These are phyloP conservation scores for Colletotrichum sp. DNA, from an alignment of 2,329 filamentous ascomycete genomes.

Conservation along the genomic window DNA sequence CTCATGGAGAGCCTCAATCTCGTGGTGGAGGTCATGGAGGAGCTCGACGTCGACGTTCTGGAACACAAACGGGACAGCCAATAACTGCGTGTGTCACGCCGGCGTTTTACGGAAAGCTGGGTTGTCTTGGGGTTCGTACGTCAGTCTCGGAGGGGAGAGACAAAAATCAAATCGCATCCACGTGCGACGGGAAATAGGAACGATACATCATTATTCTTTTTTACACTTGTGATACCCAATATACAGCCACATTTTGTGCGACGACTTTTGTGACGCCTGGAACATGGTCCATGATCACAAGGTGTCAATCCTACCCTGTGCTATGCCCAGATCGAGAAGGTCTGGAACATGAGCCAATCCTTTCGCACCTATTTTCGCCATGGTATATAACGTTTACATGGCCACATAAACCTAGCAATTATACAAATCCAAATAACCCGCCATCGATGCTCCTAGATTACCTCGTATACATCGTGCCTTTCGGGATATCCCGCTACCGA, in stretches of 20 bases:
- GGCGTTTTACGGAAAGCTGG: background rate
- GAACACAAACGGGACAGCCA: conserved; percentile 27
- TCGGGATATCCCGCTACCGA: background rate
- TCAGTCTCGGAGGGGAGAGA: background rate
- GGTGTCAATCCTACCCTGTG: background rate
- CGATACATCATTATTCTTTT: conserved; percentile 8
- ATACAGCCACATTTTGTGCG: conserved; percentile 4
- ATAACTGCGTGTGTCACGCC: background rate
- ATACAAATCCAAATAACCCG: background rate
- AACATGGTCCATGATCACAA: background rate
- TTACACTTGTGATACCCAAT: conserved; percentile 19
- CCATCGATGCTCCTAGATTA: background rate
- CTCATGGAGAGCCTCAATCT: conserved; percentile 91
- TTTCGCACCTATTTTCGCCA: background rate
- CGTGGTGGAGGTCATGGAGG: conserved; percentile 87
- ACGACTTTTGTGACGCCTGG: background rate
- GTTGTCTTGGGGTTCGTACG: background rate
- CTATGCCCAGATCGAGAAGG: background rate
- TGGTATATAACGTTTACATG: background rate
- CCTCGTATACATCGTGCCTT: conserved; percentile 13
- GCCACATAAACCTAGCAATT: background rate
- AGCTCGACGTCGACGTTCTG: conserved; percentile 85
- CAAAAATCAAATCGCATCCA: background rate
- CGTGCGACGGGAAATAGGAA: background rate
- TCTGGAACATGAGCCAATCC: background rate